Evolutionary conservation across 1,139 yeast species (phyloP).

Genomic region (Suhomyces anneliseae): DNA sequence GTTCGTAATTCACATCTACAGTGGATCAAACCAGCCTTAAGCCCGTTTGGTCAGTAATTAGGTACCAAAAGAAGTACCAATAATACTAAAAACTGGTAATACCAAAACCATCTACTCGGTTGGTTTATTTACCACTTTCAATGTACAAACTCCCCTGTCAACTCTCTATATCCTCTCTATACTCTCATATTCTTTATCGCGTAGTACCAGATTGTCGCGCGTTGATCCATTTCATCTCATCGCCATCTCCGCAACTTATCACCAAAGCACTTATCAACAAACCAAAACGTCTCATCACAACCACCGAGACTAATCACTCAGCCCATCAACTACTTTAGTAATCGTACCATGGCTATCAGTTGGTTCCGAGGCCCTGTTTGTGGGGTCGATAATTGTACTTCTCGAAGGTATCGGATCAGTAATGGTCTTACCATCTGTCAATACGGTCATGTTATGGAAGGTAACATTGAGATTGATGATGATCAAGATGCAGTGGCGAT

Average conservation of each 20-base stretch:
- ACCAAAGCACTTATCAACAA: too few relatives aligned
- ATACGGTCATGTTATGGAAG: conserved; percentile 85
- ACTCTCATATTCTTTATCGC: not conserved
- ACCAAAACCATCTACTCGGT: too few relatives aligned
- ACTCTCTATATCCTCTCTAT: too few relatives aligned
- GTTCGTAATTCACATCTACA: too few relatives aligned
- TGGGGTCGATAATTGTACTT: conserved; percentile 87
- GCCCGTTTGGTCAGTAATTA: not conserved
- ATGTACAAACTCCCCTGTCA: too few relatives aligned
- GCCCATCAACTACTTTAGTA: not conserved
- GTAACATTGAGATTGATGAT: conserved; percentile 74
- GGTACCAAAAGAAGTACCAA: not conserved
- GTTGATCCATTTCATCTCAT: too few relatives aligned
- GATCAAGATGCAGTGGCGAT: conserved; percentile 60
- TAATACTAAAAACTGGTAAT: too few relatives aligned
- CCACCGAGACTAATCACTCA: not conserved
- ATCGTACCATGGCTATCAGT: conserved; percentile 19
- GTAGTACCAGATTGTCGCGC: too few relatives aligned
- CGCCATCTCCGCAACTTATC: too few relatives aligned
- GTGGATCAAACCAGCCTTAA: too few relatives aligned
- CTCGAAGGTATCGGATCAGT: conserved; percentile 65
- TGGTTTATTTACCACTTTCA: too few relatives aligned
- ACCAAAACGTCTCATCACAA: not conserved
- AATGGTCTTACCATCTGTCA: conserved; percentile 85
- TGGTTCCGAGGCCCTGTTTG: conserved; percentile 79